Evolutionary conservation across 306 rosid genomes (phyloP).

Genomic region (Citrullus amarus): DNA sequence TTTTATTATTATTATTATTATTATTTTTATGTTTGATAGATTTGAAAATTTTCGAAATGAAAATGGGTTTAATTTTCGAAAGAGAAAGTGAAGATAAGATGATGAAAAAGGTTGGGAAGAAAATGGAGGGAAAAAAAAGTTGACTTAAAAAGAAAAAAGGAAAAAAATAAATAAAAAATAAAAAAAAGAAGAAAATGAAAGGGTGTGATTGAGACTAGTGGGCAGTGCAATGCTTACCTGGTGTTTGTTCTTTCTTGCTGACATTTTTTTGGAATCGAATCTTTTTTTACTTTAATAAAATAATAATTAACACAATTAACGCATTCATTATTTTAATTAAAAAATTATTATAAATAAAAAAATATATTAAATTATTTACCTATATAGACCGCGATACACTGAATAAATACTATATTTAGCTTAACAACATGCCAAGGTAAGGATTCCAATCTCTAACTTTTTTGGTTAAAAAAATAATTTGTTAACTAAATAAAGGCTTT

Average conservation of each 20-base stretch:
- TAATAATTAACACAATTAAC: background rate
- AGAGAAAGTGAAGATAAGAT: background rate
- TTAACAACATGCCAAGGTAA: too few species aligned
- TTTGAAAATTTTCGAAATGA: too few species aligned
- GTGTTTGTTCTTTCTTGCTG: background rate
- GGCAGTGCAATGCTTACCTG: background rate
- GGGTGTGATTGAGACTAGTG: background rate
- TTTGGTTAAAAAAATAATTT: too few species aligned
- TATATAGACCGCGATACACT: too few species aligned
- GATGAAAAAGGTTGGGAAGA: background rate
- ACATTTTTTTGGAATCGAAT: background rate
- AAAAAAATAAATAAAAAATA: background rate
- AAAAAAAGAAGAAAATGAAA: background rate
- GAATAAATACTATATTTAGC: too few species aligned
- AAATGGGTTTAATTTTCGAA: too few species aligned
- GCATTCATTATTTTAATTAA: background rate
- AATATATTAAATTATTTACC: too few species aligned
- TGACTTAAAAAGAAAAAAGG: background rate
- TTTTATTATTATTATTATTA: too few species aligned
- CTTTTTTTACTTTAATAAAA: background rate
- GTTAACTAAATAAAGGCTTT: too few species aligned
- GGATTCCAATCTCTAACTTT: too few species aligned
- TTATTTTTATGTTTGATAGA: too few species aligned
- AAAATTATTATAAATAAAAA: too few species aligned
- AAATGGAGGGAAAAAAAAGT: background rate